These are phyloP conservation scores for Nemania sp. DNA, from an alignment of 2,329 filamentous ascomycete genomes.

Conservation along the genomic window DNA sequence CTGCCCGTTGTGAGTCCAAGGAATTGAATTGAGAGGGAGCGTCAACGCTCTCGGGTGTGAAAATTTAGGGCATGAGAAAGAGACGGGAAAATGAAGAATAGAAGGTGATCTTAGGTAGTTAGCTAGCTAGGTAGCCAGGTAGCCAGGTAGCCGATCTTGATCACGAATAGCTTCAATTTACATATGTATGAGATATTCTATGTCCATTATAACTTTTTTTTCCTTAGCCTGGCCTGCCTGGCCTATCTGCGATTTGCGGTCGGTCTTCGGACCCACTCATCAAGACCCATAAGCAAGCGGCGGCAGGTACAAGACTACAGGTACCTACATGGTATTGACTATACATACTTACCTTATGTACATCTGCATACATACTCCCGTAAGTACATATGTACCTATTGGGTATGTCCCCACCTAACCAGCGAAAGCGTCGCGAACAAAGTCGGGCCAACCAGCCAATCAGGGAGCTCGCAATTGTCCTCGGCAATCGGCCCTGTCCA, in stretches of 20 bases:
- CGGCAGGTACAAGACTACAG: too few species aligned
- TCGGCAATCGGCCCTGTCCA: conserved; percentile 59
- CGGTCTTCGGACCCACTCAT: too few species aligned
- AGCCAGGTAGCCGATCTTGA: background rate
- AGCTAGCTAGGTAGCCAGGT: too few species aligned
- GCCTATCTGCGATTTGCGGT: background rate
- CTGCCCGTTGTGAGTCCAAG: too few species aligned
- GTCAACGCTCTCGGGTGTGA: conserved; percentile 15
- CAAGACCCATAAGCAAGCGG: conserved; percentile 3
- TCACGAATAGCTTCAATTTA: conserved; percentile 20
- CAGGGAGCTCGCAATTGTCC: conserved; percentile 60
- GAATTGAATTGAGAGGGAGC: too few species aligned
- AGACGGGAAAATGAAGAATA: background rate
- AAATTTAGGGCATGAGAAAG: conserved; percentile 23
- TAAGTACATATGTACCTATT: too few species aligned
- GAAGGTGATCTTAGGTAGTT: background rate
- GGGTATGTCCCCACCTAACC: too few species aligned
- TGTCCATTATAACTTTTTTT: background rate
- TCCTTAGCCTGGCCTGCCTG: background rate
- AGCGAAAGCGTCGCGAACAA: background rate
- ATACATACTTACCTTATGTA: too few species aligned
- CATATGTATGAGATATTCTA: too few species aligned
- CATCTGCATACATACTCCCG: too few species aligned
- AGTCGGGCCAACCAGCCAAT: conserved; percentile 55
- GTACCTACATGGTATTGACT: too few species aligned